These are phyloP conservation scores for Starmerella vaccinii DNA, from an alignment of 805 yeast genomes.

Conservation along the genomic window DNA sequence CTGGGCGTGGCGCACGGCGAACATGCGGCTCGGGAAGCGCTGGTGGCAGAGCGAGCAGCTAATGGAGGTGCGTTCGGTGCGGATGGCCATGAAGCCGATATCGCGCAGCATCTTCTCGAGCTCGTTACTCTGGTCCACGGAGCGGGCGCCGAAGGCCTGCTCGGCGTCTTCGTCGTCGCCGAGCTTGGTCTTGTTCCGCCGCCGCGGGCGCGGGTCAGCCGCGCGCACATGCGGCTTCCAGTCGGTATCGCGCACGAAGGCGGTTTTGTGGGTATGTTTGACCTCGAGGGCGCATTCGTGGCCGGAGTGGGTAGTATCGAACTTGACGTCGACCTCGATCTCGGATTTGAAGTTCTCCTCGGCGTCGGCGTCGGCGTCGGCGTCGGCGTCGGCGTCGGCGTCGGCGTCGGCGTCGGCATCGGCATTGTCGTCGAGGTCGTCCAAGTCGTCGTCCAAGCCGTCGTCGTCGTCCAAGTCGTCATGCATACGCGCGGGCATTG, in stretches of 20 bases:
- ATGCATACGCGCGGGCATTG: too few relatives aligned
- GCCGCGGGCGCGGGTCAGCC: neutral
- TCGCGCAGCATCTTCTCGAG: conserved; percentile 7
- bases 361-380: neutral
- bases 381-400: neutral
- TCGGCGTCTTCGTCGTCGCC: neutral
- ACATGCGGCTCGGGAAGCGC: conserved; percentile 4
- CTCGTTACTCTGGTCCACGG: conserved; percentile 6
- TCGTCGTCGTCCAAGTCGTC: too few relatives aligned
- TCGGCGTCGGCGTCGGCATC: neutral
- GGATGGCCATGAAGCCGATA: conserved; percentile 4
- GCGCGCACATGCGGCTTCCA: neutral
- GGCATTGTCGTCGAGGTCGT: neutral
- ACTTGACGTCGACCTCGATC: neutral
- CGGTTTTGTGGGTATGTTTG: neutral
- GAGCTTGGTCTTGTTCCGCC: neutral
- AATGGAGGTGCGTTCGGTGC: conserved; percentile 3
- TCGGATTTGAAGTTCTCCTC: neutral
- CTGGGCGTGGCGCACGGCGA: conserved; percentile 6
- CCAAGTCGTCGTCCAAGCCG: neutral
- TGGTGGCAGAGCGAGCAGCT: conserved; percentile 7
- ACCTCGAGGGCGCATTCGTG: neutral
- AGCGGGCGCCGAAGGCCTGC: neutral
- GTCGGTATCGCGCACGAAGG: neutral
- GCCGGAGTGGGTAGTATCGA: neutral